Evolutionary conservation across 345 rosid genomes (phyloP).

Genomic region (Garcia nutans): DNA sequence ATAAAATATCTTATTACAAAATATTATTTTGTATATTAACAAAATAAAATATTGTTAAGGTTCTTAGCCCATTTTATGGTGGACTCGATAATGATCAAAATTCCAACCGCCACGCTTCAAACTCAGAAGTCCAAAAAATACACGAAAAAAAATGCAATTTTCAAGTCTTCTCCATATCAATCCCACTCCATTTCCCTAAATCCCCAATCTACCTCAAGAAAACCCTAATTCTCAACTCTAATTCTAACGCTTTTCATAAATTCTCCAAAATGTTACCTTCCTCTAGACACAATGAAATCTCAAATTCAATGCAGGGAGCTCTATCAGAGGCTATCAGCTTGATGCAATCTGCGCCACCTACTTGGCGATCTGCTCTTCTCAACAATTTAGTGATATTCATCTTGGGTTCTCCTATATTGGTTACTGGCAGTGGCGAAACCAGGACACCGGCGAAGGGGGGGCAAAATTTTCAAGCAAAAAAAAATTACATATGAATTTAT

Average conservation of each 20-base stretch:
- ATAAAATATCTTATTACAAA: too few species aligned
- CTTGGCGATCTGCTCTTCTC: slow-evolving; percentile 81
- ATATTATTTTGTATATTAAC: too few species aligned
- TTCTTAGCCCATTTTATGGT: too few species aligned
- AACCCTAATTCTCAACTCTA: slow-evolving; percentile 12
- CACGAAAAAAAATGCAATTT: slow-evolving; percentile 37
- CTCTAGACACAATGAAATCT: slow-evolving; percentile 32
- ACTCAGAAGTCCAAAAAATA: background rate
- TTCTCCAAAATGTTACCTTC: slow-evolving; percentile 27
- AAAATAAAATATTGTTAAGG: too few species aligned
- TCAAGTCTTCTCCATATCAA: slow-evolving; percentile 35
- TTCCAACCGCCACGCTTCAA: too few species aligned
- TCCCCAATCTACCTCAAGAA: background rate
- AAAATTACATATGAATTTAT: too few species aligned
- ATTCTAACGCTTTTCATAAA: slow-evolving; percentile 3
- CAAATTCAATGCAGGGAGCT: slow-evolving; percentile 34
- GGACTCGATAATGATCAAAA: too few species aligned
- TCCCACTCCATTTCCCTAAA: slow-evolving; percentile 18
- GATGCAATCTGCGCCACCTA: slow-evolving; percentile 60
- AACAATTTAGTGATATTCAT: slow-evolving; percentile 72
- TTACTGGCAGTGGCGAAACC: too few species aligned
- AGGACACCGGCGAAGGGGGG: too few species aligned
- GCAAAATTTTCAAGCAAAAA: too few species aligned
- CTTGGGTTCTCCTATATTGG: slow-evolving; percentile 73
- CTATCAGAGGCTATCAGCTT: slow-evolving; percentile 53